Base-by-base conservation (phyloP, 2,329 filamentous ascomycete genomes). In the Monilinia fructigena region DNA sequence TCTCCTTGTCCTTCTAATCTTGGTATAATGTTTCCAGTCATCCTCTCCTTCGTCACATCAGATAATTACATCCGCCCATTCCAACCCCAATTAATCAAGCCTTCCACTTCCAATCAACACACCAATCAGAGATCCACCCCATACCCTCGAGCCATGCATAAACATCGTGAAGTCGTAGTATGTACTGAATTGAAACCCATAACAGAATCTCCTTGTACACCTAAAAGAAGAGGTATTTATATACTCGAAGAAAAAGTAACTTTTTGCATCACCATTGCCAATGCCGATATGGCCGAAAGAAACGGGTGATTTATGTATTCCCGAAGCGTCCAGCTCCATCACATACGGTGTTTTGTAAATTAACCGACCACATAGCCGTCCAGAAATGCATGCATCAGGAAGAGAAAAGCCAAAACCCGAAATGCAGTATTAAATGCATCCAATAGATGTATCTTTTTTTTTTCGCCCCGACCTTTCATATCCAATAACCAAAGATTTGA, bases 231-330 rank as follows among this genome's bases (percentile, higher is more conserved):
- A 59, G 47, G 42, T 31, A 14, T 14, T 14, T 59, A 47, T 59
- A 47, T 47, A 59, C 55, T 47, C n/a, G 18, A 59, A 47, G 26
- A 31, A 47, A 47, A 55, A 31, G 40, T 47, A 47, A 47, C 55
- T 47, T 59, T 59, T 42, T 45, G 40, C 55, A 59, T 31, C 55
- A 31, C 23, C 40, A 31, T n/a, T 10, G 7, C 4, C 40, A 20
- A 59, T n/a, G 26, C 55, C 55, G 55, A 59, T n/a, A 7, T 40
- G 47, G 4, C 55, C 55, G 55, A 58, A 16, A 58, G 40, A 31
- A 59, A 47, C 40, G 11, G 23, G 31, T n/a, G 31, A 31, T n/a
- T n/a, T 10, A 59, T 20, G 28, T 6, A 26, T 31, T 31, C 20
- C 40, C 40, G 42, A 47, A 59, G 20, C n/a, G 16, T 31, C 7